Conservation (phyloP, 805 yeast species). For the Trichomonascus vanleenenianus region DNA sequence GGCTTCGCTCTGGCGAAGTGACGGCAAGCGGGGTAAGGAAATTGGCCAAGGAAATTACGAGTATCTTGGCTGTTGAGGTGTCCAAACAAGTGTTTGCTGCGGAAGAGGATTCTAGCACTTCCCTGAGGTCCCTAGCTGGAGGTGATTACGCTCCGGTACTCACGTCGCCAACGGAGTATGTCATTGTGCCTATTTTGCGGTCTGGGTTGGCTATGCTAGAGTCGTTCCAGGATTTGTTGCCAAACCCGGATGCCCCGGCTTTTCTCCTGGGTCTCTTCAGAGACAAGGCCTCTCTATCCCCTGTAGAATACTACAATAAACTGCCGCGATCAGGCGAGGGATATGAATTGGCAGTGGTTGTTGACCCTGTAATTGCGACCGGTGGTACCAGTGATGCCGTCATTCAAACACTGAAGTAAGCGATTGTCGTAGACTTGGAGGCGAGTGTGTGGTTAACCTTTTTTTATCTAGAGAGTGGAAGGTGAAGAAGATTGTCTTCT, state of each 20-base stretch:
- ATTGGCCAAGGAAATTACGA: conserved; percentile 18
- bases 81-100: conserved; percentile 14
- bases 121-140: conserved; percentile 8
- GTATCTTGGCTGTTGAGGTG: conserved; percentile 24
- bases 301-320: conserved; percentile 30
- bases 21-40: conserved; percentile 18
- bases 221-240: conserved; percentile 22
- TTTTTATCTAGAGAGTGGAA: conserved; percentile 22
- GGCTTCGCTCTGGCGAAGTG: conserved; percentile 17
- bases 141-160: conserved; percentile 8
- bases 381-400: conserved; percentile 31
- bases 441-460: too few relatives aligned
- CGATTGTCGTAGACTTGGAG: too few relatives aligned
- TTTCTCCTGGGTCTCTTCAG: conserved; percentile 29
- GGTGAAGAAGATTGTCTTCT: conserved; percentile 23
- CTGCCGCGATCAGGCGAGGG: conserved; percentile 20
- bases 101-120: conserved; percentile 1
- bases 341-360: conserved; percentile 22
- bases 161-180: conserved; percentile 17
- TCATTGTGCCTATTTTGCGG: conserved; percentile 26
- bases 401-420: conserved; percentile 20
- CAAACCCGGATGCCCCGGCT: conserved; percentile 24
- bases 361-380: conserved; percentile 31
- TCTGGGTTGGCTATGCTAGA: conserved; percentile 29
- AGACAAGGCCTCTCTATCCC: conserved; percentile 24